Evolutionary conservation across 2,329 filamentous ascomycete species (phyloP).

Genomic region (Calonectria pseudoreteaudii): DNA sequence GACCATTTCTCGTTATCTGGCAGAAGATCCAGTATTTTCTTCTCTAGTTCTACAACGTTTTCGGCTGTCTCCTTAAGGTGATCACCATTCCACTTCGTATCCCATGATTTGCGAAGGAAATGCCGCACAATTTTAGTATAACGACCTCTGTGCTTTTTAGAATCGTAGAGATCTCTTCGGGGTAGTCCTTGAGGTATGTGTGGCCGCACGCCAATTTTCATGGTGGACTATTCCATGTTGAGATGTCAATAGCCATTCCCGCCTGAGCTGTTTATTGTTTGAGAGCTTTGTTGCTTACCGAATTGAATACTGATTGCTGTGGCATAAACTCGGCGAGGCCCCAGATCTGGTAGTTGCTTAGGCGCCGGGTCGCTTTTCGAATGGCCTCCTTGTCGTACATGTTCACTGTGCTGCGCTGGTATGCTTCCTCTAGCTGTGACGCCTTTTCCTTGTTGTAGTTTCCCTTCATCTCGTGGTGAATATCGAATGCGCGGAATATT

Average conservation of each 20-base stretch:
- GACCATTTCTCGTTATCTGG: conserved; percentile 4
- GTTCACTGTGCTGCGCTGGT: not conserved
- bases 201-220: conserved; percentile 19
- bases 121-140: conserved; percentile 1
- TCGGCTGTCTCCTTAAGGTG: not conserved
- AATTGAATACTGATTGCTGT: conserved; percentile 23
- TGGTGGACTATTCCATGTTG: conserved; percentile 7
- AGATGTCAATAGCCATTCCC: not conserved
- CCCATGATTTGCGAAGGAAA: not conserved
- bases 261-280: not conserved
- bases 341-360: conserved; percentile 22
- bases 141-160: not conserved
- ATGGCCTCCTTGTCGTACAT: conserved; percentile 14
- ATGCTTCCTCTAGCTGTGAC: not conserved
- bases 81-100: not conserved
- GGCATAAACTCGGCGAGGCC: conserved; percentile 24
- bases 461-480: not conserved
- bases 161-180: conserved; percentile 8
- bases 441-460: not conserved
- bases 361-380: not conserved
- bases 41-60: conserved; percentile 20
- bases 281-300: conserved; percentile 17
- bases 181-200: conserved; percentile 19
- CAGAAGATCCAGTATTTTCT: conserved; percentile 3
- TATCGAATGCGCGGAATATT: conserved; percentile 19